phyloP scores from a whole-genome alignment of 2,329 filamentous ascomycete species.

The Cercospora canescens region DNA sequence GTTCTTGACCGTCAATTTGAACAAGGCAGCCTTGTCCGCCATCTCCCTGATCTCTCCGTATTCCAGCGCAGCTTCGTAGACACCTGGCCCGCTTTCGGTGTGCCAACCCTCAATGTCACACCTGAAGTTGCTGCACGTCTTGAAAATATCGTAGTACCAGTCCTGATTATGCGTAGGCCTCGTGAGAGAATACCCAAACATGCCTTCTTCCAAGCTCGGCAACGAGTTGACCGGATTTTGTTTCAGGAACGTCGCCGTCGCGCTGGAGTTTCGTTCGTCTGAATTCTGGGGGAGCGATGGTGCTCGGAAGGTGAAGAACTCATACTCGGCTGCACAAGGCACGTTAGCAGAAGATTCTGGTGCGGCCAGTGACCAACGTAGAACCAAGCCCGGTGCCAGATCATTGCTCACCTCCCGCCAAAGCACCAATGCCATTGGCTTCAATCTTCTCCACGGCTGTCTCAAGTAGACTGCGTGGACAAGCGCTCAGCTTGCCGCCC shows the following conservation, averaged over 20 bases:
- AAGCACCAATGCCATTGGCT: constrained; percentile 71
- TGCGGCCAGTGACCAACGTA: not conserved
- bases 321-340: constrained; percentile 72
- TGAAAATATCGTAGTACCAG: constrained; percentile 86
- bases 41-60: constrained; percentile 85
- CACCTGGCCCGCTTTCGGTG: constrained; percentile 88
- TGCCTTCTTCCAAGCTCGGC: constrained; percentile 82
- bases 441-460: constrained; percentile 67
- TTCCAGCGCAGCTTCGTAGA: constrained; percentile 92
- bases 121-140: constrained; percentile 73
- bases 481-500: constrained; percentile 69
- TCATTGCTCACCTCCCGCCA: constrained; percentile 75
- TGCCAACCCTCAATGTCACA: constrained; percentile 93
- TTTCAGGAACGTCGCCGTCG: constrained; percentile 72
- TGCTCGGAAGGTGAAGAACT: constrained; percentile 87
- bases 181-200: constrained; percentile 93
- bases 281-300: constrained; percentile 49
- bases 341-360: constrained; percentile 18
- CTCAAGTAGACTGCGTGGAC: constrained; percentile 74
- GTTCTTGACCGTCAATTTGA: constrained; percentile 94
- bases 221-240: constrained; percentile 72
- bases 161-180: constrained; percentile 86
- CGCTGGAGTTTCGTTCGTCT: constrained; percentile 61
- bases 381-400: not conserved
- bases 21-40: constrained; percentile 88